Evolutionary conservation across 2,329 filamentous ascomycete species (phyloP).

Genomic region (Colletotrichum simmondsii): DNA sequence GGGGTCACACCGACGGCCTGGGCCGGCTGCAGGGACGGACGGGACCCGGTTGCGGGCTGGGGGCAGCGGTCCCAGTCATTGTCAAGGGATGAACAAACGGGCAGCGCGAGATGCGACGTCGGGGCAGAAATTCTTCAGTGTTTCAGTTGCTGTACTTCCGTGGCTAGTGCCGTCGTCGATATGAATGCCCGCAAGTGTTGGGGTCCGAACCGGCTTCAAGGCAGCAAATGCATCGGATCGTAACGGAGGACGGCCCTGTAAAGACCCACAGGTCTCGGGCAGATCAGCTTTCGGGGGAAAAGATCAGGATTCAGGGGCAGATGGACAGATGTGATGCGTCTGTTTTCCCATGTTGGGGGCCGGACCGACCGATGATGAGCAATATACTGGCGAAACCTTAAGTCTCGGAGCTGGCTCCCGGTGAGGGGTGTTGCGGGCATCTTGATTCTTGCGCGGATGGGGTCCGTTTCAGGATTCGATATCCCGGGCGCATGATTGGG

Average conservation of each 20-base stretch:
- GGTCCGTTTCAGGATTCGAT: constrained; percentile 24
- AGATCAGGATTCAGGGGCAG: background rate
- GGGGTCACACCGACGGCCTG: constrained; percentile 31
- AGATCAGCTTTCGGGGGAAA: constrained; percentile 14
- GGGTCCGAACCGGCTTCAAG: constrained; percentile 22
- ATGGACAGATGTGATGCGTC: constrained; percentile 1
- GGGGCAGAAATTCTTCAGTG: constrained; percentile 31
- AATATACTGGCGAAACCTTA: constrained; percentile 23
- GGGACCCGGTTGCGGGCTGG: constrained; percentile 11
- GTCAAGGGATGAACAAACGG: constrained; percentile 20
- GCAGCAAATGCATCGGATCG: constrained; percentile 20
- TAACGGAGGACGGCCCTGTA: constrained; percentile 24
- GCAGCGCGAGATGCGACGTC: constrained; percentile 16
- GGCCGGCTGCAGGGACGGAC: constrained; percentile 30
- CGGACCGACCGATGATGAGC: constrained; percentile 31
- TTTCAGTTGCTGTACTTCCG: constrained; percentile 22
- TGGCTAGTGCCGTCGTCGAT: background rate
- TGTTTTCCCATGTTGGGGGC: constrained; percentile 19
- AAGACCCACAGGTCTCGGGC: constrained; percentile 20
- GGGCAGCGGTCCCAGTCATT: background rate
- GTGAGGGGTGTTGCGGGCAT: background rate
- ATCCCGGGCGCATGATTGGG: background rate
- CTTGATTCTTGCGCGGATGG: constrained; percentile 3
- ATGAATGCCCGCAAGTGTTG: constrained; percentile 15
- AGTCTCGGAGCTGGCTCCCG: background rate